A percentile compares a stretch with the other conserved stretches of the same genome.
Conservation (phyloP, 2,329 filamentous ascomycete species). For the Kalaharituber pfeilii region DNA sequence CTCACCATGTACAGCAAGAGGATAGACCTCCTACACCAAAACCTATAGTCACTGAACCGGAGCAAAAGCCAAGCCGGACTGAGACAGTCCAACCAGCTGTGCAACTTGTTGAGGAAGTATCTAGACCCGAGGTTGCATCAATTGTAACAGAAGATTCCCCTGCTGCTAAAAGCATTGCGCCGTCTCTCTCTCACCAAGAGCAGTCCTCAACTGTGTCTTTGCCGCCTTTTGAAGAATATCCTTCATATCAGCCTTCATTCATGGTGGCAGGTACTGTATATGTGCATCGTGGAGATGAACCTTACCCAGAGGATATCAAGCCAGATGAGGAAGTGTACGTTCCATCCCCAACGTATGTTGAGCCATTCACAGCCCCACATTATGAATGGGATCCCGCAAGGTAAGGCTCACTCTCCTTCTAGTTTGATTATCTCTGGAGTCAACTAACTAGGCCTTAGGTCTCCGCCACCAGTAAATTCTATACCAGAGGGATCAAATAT, state of each 20-base stretch:
- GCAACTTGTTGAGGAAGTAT: slow-evolving; percentile 3
- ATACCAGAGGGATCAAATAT: slow-evolving; percentile 76
- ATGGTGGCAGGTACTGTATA: slow-evolving; percentile 5
- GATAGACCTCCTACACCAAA: background rate
- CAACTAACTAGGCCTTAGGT: slow-evolving; percentile 25
- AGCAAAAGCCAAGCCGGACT: background rate
- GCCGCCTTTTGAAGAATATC: slow-evolving; percentile 6
- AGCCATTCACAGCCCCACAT: slow-evolving; percentile 24
- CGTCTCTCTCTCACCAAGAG: too few species aligned
- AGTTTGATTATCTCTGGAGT: slow-evolving; percentile 1
- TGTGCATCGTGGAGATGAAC: slow-evolving; percentile 7
- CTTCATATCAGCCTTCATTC: slow-evolving; percentile 7
- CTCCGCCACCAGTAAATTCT: slow-evolving; percentile 44
- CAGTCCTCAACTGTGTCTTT: too few species aligned
- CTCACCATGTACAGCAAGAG: background rate
- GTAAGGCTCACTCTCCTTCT: slow-evolving; percentile 31
- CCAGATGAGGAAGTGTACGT: background rate
- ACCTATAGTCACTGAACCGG: background rate
- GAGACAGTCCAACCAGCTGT: slow-evolving; percentile 2
- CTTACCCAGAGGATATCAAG: background rate
- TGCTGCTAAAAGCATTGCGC: too few species aligned
- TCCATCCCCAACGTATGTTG: slow-evolving; percentile 1
- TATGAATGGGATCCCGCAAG: slow-evolving; percentile 32
- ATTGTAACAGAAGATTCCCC: too few species aligned
- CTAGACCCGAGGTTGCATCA: too few species aligned